Base-by-base conservation (phyloP, 179 eudicot species). In the Beta corolliflora region DNA sequence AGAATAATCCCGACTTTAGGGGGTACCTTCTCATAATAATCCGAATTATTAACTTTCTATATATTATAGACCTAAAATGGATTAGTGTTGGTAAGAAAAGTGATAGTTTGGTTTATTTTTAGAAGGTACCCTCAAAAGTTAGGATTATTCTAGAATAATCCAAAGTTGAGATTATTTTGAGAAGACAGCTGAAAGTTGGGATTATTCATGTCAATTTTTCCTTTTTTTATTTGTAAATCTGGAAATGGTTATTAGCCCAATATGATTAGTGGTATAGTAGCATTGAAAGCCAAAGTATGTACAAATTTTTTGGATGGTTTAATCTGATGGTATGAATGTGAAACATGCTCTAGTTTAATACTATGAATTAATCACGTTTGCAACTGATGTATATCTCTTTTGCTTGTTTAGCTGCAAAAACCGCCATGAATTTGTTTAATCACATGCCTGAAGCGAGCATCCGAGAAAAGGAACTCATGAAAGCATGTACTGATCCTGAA, bases 401-500 rank as follows among this genome's bases (percentile, higher is more conserved):
- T 54, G 21, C 31, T 75, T 84, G 48, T 85, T 88, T 85, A 96
- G 99, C 97, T 87, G 98, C 97, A 59, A 96, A 94, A 89, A 91
- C 84, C 46, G 94, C 97, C n/a, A 91, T 96, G 96, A 94, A 91
- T 87, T 86, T 96, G 88, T 96, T 96, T 75, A 80, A 88, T 85
- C 95, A 91, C 89, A 89, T 92, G 92, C 88, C 94, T 0, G 96
- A 94, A 61, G 91, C 98, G 52, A 83, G 88, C 68, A 82, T 23
- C 76, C 85, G 99, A 75, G 99, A 96, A 82, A 95, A 96, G 91
- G 99, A 96, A 85, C 81, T 96, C 80, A 96, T 96, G 98, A 96
- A 96, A 86, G 99, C 98, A 11, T 94, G 99, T 77, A 94, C 97
- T 25, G 98, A 96, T 86, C 96, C 99, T 14, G 99, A 95, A 83